phyloP scores from a whole-genome alignment of 2,329 filamentous ascomycete species.

The Fusarium sp. region DNA sequence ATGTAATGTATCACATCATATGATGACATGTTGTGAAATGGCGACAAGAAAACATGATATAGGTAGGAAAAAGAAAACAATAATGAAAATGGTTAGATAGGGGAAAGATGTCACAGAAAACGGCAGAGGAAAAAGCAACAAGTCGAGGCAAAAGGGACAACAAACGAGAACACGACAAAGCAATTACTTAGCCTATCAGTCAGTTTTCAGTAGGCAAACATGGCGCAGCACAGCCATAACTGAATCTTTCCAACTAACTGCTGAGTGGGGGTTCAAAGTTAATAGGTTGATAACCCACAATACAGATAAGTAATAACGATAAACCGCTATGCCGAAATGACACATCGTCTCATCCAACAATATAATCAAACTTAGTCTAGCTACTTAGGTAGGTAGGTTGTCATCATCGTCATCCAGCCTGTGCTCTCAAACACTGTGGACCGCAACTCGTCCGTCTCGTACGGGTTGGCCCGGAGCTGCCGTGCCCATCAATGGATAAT shows the following conservation, averaged over 20 bases:
- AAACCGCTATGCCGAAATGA: conserved; percentile 31
- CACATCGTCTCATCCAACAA: conserved; percentile 3
- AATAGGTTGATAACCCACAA: background rate
- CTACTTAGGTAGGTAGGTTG: background rate
- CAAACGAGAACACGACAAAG: background rate
- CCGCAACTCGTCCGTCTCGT: conserved; percentile 27
- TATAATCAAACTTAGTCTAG: conserved; percentile 2
- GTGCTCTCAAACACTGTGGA: conserved; percentile 24
- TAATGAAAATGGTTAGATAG: conserved; percentile 4
- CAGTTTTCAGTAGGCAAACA: conserved; percentile 14
- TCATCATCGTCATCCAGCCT: background rate
- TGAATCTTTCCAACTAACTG: conserved; percentile 8
- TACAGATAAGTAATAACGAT: conserved; percentile 16
- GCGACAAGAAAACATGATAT: conserved; percentile 1
- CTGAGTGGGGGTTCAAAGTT: conserved; percentile 17
- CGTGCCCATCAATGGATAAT: conserved; percentile 10
- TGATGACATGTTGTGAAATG: conserved; percentile 12
- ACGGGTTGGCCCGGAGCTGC: conserved; percentile 34
- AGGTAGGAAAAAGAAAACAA: conserved; percentile 7
- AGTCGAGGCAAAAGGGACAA: conserved; percentile 8
- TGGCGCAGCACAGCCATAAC: conserved; percentile 9
- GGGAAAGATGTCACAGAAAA: conserved; percentile 22
- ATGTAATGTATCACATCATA: conserved; percentile 33
- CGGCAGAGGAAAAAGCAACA: conserved; percentile 1
- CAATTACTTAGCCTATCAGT: background rate